Conservation (phyloP, 352 stramenopile genomes). For the Phytophthora gonapodyides region DNA sequence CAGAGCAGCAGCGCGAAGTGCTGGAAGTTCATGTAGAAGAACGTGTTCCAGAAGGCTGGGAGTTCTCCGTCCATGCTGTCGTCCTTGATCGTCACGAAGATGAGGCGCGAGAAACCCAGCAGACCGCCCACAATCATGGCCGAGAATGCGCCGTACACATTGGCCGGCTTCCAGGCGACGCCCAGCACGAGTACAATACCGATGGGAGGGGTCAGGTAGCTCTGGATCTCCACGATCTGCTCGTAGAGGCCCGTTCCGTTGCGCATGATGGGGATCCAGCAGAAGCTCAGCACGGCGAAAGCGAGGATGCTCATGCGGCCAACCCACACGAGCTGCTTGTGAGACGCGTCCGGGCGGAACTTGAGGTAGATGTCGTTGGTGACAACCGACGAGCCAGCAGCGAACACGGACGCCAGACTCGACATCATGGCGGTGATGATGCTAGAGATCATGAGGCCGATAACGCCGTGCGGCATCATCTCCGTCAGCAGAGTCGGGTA, state of each 20-base stretch:
- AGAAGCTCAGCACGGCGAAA: conserved; percentile 60
- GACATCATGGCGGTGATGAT: conserved; percentile 80
- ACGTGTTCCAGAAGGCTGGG: conserved; percentile 47
- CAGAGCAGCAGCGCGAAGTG: conserved; percentile 68
- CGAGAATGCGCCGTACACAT: conserved; percentile 51
- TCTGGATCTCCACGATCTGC: conserved; percentile 66
- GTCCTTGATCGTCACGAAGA: conserved; percentile 64
- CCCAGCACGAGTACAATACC: conserved; percentile 66
- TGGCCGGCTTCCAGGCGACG: conserved; percentile 55
- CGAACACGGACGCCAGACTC: conserved; percentile 66
- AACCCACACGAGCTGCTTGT: conserved; percentile 65
- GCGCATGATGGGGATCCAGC: conserved; percentile 69
- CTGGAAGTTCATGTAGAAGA: conserved; percentile 79
- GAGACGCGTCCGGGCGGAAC: conserved; percentile 50
- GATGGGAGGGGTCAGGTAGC: conserved; percentile 63
- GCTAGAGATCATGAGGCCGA: conserved; percentile 69
- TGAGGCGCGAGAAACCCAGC: conserved; percentile 50
- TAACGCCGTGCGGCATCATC: conserved; percentile 66
- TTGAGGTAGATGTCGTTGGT: conserved; percentile 75
- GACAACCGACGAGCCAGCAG: conserved; percentile 59
- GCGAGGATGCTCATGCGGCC: conserved; percentile 52
- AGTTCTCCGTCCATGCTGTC: conserved; percentile 47
- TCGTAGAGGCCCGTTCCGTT: conserved; percentile 65
- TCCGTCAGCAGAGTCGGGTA: conserved; percentile 72
- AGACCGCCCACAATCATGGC: conserved; percentile 55